Evolutionary conservation across 805 yeast genomes (phyloP).

Genomic region (Candida lessepsii): DNA sequence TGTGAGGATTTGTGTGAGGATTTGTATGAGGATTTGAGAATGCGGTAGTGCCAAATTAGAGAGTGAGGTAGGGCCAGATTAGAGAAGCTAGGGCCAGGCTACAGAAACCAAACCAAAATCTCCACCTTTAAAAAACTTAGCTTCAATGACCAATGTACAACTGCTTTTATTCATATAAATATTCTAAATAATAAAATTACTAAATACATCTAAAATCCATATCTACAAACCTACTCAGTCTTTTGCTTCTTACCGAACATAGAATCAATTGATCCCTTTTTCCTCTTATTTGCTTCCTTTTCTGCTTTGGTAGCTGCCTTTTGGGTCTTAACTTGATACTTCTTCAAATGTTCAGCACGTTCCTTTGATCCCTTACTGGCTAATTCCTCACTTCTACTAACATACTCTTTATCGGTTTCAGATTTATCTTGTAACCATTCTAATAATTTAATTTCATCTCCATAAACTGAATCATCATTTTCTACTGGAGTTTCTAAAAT

Average conservation of each 20-base stretch:
- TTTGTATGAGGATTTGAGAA: no score
- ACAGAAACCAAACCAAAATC: no score
- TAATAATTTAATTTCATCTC: conserved; percentile 76
- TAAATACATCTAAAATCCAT: no score
- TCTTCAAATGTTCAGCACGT: conserved; percentile 64
- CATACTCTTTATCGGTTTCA: conserved; percentile 54
- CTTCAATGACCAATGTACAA: no score
- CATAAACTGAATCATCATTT: conserved; percentile 64
- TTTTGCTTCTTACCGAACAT: conserved; percentile 11
- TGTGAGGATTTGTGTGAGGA: no score
- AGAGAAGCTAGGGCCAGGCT: no score
- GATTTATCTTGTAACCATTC: conserved; percentile 73
- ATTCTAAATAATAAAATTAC: no score
- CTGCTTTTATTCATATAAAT: no score
- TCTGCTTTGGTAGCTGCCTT: conserved; percentile 14
- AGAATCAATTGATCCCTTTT: conserved; percentile 13
- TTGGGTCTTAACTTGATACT: conserved; percentile 55
- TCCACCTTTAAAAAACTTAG: no score
- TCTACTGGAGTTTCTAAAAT: conserved; percentile 84
- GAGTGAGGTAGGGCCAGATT: no score
- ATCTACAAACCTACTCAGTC: background rate
- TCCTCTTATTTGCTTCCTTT: conserved; percentile 6
- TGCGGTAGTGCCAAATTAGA: no score
- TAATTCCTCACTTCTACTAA: conserved; percentile 48
- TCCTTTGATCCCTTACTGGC: conserved; percentile 63